Percentiles rank a stretch among this genome's conserved stretches.
Evolutionary conservation across 2,329 filamentous ascomycete species (phyloP).

Genomic region (Cadophora malorum): DNA sequence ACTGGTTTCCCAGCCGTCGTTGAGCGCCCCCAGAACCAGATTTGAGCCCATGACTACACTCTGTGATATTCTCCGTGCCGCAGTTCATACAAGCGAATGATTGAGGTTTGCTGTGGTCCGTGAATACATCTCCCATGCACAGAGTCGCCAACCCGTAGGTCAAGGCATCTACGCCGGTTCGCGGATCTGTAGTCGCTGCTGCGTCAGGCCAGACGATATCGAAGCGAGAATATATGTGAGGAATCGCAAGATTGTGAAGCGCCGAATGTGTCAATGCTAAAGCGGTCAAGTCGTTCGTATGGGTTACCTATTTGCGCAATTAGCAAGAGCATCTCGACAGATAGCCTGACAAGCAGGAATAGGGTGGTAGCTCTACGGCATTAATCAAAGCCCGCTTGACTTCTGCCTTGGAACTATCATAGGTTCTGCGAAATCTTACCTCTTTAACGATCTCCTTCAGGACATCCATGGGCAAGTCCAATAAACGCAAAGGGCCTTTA

Average conservation of each 20-base stretch:
- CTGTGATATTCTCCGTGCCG: conserved; percentile 39
- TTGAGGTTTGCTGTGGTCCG: conserved; percentile 31
- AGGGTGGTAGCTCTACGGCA: neutral
- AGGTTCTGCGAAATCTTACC: conserved; percentile 51
- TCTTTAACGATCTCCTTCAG: conserved; percentile 81
- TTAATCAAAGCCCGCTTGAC: neutral
- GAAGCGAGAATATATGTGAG: conserved; percentile 83
- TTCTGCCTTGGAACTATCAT: neutral
- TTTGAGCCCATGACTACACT: conserved; percentile 39
- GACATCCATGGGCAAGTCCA: conserved; percentile 81
- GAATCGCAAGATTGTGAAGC: conserved; percentile 76
- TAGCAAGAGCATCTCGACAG: conserved; percentile 5
- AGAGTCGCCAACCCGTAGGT: conserved; percentile 83
- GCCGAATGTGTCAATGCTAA: conserved; percentile 80
- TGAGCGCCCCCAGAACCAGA: conserved; percentile 34
- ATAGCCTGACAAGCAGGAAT: neutral
- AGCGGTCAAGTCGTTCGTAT: conserved; percentile 82
- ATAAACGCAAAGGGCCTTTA: conserved; percentile 65
- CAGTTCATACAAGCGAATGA: conserved; percentile 44
- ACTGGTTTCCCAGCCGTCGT: conserved; percentile 71
- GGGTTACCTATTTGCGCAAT: conserved; percentile 64
- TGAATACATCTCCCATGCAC: conserved; percentile 72
- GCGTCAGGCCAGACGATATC: conserved; percentile 89
- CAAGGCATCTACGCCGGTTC: conserved; percentile 79
- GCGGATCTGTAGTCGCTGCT: conserved; percentile 65